These are phyloP conservation scores for Neofusicoccum ribis DNA, from an alignment of 2,329 filamentous ascomycete genomes.

Conservation along the genomic window DNA sequence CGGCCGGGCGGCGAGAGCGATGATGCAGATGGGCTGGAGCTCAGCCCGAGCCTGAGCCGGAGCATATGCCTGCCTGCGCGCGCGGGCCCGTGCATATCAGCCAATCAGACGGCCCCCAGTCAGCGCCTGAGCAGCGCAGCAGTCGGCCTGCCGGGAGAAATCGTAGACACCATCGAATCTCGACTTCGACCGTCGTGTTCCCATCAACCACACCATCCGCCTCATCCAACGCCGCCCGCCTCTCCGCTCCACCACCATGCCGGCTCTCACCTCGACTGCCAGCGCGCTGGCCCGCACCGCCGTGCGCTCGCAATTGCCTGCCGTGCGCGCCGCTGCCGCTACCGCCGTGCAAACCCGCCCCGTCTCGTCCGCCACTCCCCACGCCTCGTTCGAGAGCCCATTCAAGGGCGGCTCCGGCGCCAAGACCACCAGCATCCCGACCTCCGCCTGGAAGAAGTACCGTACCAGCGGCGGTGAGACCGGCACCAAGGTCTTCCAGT, in stretches of 20 bases:
- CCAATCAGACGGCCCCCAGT: slow-evolving; percentile 1
- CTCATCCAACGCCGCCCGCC: slow-evolving; percentile 24
- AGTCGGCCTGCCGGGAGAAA: slow-evolving; percentile 1
- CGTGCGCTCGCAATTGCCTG: slow-evolving; percentile 48
- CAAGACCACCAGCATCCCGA: slow-evolving; percentile 72
- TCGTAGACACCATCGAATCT: slow-evolving; percentile 16
- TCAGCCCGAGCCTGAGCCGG: neutral
- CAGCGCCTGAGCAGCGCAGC: neutral
- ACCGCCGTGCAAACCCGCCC: slow-evolving; percentile 45
- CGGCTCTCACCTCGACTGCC: slow-evolving; percentile 49
- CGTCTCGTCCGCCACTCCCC: slow-evolving; percentile 34
- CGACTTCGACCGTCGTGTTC: slow-evolving; percentile 20
- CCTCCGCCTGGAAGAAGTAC: slow-evolving; percentile 76
- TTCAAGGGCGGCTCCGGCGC: slow-evolving; percentile 54
- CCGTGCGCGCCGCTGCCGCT: slow-evolving; percentile 47
- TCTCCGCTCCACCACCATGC: slow-evolving; percentile 43
- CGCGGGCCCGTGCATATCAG: neutral
- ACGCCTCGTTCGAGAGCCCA: slow-evolving; percentile 52
- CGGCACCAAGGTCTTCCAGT: slow-evolving; percentile 85
- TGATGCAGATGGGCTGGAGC: neutral
- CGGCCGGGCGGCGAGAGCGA: neutral
- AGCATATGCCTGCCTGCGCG: neutral
- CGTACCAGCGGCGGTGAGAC: slow-evolving; percentile 66
- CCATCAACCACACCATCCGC: slow-evolving; percentile 27
- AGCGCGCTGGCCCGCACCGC: slow-evolving; percentile 49